phyloP scores from a whole-genome alignment of 2,329 filamentous ascomycete genomes.

The Fusarium sp. region DNA sequence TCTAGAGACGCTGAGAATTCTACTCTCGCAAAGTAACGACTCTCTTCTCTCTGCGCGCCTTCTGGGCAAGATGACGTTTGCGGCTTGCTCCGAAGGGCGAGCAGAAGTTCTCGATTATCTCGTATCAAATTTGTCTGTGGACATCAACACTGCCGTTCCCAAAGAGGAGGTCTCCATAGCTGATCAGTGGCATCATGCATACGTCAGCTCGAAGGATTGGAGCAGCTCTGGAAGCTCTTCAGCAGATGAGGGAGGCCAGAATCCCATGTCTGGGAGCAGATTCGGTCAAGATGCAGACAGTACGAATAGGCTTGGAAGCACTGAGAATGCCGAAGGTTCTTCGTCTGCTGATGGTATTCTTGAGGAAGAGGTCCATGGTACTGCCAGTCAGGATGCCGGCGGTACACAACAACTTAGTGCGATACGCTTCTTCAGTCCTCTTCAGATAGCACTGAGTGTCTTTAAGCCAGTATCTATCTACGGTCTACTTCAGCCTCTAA shows the following conservation, averaged over 20 bases:
- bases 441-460: not conserved
- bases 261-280: too few relatives aligned
- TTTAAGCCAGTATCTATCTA: not conserved
- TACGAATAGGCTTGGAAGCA: too few relatives aligned
- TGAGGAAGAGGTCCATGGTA: too few relatives aligned
- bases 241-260: too few relatives aligned
- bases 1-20: not conserved
- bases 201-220: too few relatives aligned
- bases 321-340: too few relatives aligned
- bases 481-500: not conserved
- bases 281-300: too few relatives aligned
- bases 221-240: not conserved
- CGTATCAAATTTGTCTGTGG: not conserved
- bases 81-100: not conserved
- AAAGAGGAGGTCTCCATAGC: not conserved
- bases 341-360: too few relatives aligned
- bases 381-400: too few relatives aligned
- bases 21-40: not conserved
- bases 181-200: too few relatives aligned
- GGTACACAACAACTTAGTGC: too few relatives aligned
- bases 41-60: rapidly evolving
- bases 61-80: not conserved
- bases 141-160: not conserved
- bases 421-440: not conserved
- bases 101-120: not conserved